phyloP scores from a whole-genome alignment of 2,329 filamentous ascomycete genomes.

The Fusarium phyllophilum region DNA sequence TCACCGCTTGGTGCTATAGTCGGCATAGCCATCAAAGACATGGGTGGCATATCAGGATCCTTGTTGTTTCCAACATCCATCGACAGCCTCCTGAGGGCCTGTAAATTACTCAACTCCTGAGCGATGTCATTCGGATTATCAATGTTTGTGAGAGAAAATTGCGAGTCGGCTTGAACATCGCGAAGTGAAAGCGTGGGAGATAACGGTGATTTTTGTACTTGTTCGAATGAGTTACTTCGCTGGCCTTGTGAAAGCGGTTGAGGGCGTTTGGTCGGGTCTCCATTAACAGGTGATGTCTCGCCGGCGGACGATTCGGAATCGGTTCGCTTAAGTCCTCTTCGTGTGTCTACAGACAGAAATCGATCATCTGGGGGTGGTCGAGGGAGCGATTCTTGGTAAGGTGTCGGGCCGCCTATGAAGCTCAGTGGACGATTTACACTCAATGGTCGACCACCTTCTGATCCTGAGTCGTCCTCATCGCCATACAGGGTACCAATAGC shows the following conservation, averaged over 20 bases:
- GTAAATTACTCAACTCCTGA: constrained; percentile 90
- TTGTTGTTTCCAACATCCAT: constrained; percentile 86
- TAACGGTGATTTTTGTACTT: constrained; percentile 54
- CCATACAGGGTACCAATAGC: constrained; percentile 92
- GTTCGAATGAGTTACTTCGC: constrained; percentile 55
- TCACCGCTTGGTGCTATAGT: constrained; percentile 76
- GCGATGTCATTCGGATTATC: constrained; percentile 89
- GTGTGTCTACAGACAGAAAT: constrained; percentile 50
- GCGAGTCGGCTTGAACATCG: constrained; percentile 66
- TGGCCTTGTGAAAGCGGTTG: constrained; percentile 57
- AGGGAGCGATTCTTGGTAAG: constrained; percentile 63
- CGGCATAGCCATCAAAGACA: constrained; percentile 75
- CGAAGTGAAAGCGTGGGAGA: constrained; percentile 65
- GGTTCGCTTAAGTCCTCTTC: constrained; percentile 56
- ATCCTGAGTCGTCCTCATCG: constrained; percentile 74
- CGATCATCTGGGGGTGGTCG: constrained; percentile 46
- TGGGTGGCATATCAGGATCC: constrained; percentile 79
- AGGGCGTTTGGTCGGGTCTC: constrained; percentile 53
- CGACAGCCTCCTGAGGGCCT: constrained; percentile 89
- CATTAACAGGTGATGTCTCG: constrained; percentile 43
- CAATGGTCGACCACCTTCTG: constrained; percentile 68
- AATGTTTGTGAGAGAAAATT: constrained; percentile 89
- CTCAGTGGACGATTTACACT: constrained; percentile 76
- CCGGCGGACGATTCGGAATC: constrained; percentile 56
- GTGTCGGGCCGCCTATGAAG: constrained; percentile 68